Evolutionary conservation across 176 grass and related monocot species (phyloP), one percentile per base, ranked within the genome.

Genomic region (Phyllostachys edulis): DNA sequence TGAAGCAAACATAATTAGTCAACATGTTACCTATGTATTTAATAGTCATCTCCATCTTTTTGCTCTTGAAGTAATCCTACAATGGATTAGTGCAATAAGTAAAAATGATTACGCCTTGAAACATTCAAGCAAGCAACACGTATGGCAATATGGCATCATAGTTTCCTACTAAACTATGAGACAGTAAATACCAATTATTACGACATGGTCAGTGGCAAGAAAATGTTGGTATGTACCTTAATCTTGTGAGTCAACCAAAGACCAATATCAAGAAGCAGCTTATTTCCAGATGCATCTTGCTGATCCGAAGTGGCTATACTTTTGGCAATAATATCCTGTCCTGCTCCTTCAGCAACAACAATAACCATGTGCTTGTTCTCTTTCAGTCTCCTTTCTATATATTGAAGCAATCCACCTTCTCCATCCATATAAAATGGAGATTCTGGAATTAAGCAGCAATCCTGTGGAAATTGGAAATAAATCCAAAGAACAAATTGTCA

Each of bases 311-410:
- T 36, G 6, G 76, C 54, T 64, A 92, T 69, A 70, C 89, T 96
- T 90, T 99, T 78, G 2, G 89, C 96, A 67, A 99, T 99, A 71
- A 96, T 84, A 75, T 96, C 94, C 86, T 99, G 96, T 41, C 93
- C 96, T 79, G 96, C 96, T 49, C 96, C 96, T 81, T 96, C 93
- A 34, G 93, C 93, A 71, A 96, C 89, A 85, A 99, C 96, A 70
- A 99, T 93, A 56, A 99, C 96, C 96, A 96, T 99, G 60, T 99
- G 96, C 1, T 89, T 91, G 83, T 99, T 90, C 82, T 99, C 96
- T 71, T 94, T 99, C 68, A 99, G 84, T 49, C 89, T 89, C 79
- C 73, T 96, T 69, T 99, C 93, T 77, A 99, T 45, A 70, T 89
- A 96, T 21, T 96, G 78, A 86, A 96, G 84, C 72, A 99, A 78